Base-by-base conservation (phyloP, 192 early-diverging fungal species). In the Diversispora epigaea region DNA sequence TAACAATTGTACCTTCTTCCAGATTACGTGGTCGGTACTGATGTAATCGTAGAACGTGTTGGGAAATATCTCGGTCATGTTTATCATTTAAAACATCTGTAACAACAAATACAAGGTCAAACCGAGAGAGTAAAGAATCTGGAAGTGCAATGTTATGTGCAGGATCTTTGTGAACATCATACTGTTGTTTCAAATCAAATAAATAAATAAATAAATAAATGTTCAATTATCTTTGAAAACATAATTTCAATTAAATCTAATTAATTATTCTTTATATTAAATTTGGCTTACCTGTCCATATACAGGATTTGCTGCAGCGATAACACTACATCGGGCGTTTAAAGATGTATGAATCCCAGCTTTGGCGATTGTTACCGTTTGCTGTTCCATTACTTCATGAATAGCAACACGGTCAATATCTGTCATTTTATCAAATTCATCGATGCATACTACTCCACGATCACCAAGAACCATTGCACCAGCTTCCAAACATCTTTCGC, bases 371-470 rank as follows among this genome's bases (percentile, higher is more conserved):
- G 94, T 97, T 9, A 98, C 93, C 4, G 96, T 98, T 85, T 99
- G 98, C 82, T 99, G 98, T 86, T 99, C 98, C 98, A 99, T 99
- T 3, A 98, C 98, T 90, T 99, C 98, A 85, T 99, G 98, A 84
- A 99, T 99, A 0, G 98, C 96, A 3, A 97, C 96, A 71, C 96
- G 90, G 78, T 99, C 98, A 19, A 93, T 87, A 74, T 98, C 96
- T 45, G 86, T 93, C 98, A 99, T 99, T 79, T 99, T 99, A 86
- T 99, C 98, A 81, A 99, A 99, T 83, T 99, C 98, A 86, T 99
- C 98, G 71, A 99, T 98, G 81, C 98, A 99, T 12, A 97, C 94
- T 46, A 99, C 90, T 57, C 98, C 98, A 32, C 95, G 87, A 79
- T 99, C 98, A 6, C 95, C 97, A 54, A 99, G 83, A 15, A 99